A percentile compares a stretch with the other conserved stretches of the same genome.
phyloP scores from a whole-genome alignment of 2,329 filamentous ascomycete genomes.

The Lithohypha guttulata region DNA sequence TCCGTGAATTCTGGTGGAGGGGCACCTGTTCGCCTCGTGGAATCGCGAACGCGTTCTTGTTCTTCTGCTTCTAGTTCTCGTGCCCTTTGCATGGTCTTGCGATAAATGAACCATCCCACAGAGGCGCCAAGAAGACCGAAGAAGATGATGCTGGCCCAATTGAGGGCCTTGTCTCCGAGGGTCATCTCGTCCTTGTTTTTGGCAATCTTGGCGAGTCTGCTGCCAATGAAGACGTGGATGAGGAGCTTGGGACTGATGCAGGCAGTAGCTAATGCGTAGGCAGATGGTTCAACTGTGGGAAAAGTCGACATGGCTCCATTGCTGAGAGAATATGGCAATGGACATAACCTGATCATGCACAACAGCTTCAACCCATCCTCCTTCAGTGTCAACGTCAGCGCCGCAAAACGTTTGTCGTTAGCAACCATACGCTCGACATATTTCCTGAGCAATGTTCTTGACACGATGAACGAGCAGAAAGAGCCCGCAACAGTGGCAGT shows the following conservation, averaged over 20 bases:
- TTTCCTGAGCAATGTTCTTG: conserved; percentile 62
- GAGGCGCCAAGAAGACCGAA: conserved; percentile 59
- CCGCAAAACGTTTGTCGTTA: conserved; percentile 75
- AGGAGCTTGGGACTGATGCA: conserved; percentile 76
- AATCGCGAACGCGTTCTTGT: conserved; percentile 29
- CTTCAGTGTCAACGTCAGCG: conserved; percentile 75
- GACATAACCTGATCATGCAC: conserved; percentile 84
- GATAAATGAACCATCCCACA: conserved; percentile 80
- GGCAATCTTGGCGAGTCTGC: conserved; percentile 69
- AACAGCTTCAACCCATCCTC: conserved; percentile 82
- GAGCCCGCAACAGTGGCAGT: conserved; percentile 69
- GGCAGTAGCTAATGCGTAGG: conserved; percentile 73
- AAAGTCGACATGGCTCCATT: conserved; percentile 94
- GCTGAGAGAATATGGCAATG: conserved; percentile 80
- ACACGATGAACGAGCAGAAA: conserved; percentile 67
- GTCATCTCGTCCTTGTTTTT: conserved; percentile 78
- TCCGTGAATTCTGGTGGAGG: conserved; percentile 23
- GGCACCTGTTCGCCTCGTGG: conserved; percentile 24
- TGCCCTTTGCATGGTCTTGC: conserved; percentile 42
- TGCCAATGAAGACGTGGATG: conserved; percentile 86
- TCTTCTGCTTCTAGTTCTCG: conserved; percentile 40
- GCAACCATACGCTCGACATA: conserved; percentile 76
- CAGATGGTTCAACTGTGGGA: conserved; percentile 65
- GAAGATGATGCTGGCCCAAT: conserved; percentile 69
- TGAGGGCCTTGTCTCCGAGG: conserved; percentile 62